Percentiles rank a stretch among this genome's conserved stretches.
Conservation (phyloP, 2,329 filamentous ascomycete genomes). For the Alternaria rosae region DNA sequence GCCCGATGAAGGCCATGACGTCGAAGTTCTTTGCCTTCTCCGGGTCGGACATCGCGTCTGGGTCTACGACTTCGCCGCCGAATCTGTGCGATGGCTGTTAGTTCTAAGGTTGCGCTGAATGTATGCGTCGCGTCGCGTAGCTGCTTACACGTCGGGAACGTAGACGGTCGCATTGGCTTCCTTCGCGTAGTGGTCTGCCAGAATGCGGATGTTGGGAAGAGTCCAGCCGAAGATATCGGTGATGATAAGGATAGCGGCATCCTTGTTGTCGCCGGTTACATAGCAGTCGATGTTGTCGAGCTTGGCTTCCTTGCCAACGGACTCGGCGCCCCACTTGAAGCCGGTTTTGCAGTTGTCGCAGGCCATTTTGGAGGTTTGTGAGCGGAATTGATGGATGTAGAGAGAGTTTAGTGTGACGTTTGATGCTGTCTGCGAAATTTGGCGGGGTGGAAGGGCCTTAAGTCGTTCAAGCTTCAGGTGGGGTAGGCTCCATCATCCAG, state of each 20-base stretch:
- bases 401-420: background rate
- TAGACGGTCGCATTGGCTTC: conserved; percentile 56
- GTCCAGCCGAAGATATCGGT: conserved; percentile 58
- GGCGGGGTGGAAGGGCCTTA: conserved; percentile 8
- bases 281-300: conserved; percentile 52
- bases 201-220: conserved; percentile 55
- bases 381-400: background rate
- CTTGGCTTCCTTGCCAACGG: conserved; percentile 48
- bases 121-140: background rate
- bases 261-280: conserved; percentile 54
- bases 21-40: conserved; percentile 49
- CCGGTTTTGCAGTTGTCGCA: conserved; percentile 49
- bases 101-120: background rate
- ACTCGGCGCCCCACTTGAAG: conserved; percentile 50
- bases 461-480: conserved; percentile 5
- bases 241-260: conserved; percentile 57
- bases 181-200: conserved; percentile 58
- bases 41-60: conserved; percentile 34
- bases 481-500: background rate
- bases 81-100: conserved; percentile 30
- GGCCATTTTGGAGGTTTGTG: conserved; percentile 28
- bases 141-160: conserved; percentile 53
- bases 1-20: conserved; percentile 47
- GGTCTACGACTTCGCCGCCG: conserved; percentile 39
- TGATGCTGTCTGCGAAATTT: background rate